Percentiles rank a stretch among this genome's conserved stretches.
Conservation (phyloP, 2,329 filamentous ascomycete species). For the Botrytis squamosa region DNA sequence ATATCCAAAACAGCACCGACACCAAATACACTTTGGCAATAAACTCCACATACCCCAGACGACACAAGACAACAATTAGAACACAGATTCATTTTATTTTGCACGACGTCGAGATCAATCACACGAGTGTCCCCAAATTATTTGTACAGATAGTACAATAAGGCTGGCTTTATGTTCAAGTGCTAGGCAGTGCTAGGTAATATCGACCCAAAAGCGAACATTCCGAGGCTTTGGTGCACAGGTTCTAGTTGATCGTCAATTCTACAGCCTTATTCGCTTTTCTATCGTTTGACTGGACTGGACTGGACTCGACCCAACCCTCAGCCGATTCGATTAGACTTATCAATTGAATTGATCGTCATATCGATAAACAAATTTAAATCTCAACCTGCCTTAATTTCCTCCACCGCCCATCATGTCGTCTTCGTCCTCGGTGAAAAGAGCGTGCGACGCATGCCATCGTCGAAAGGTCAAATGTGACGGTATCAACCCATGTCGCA, state of each 20-base stretch:
- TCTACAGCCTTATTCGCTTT: constrained; percentile 1
- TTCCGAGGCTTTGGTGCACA: neutral
- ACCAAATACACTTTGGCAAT: neutral
- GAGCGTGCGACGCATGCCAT: constrained; percentile 72
- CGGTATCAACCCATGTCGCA: constrained; percentile 67
- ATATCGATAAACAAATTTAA: neutral
- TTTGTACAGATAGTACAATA: neutral
- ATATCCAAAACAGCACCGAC: neutral
- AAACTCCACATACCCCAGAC: constrained; percentile 8
- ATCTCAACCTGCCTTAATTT: neutral
- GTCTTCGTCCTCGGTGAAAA: constrained; percentile 44
- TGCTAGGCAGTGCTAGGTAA: neutral
- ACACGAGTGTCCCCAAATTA: neutral
- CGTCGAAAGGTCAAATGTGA: constrained; percentile 74
- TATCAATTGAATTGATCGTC: constrained; percentile 9
- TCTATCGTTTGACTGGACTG: neutral
- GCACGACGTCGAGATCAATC: constrained; percentile 3
- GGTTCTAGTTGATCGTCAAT: neutral
- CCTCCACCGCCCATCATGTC: constrained; percentile 22
- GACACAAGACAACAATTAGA: neutral
- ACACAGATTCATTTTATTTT: neutral
- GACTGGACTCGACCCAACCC: neutral
- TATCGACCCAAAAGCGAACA: neutral
- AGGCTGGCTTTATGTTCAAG: neutral
- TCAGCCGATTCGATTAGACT: neutral